Evolutionary conservation across 2,329 filamentous ascomycete species (phyloP).

Genomic region (Metarhizium rileyi): DNA sequence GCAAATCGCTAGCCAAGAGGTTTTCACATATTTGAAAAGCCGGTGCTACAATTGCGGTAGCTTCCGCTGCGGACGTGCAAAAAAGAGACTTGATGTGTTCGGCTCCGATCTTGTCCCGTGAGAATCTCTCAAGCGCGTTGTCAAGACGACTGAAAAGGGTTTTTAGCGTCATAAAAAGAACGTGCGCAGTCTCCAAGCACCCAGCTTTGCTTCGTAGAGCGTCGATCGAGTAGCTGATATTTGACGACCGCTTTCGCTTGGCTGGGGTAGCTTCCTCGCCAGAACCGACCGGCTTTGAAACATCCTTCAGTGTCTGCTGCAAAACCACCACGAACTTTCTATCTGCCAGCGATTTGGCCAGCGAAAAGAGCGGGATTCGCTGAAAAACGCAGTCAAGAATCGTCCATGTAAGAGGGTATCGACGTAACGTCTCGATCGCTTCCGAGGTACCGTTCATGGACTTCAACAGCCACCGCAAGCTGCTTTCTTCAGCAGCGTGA

Average conservation of each 20-base stretch:
- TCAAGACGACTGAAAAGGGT: conserved; percentile 37
- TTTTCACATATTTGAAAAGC: conserved; percentile 35
- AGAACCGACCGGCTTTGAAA: conserved; percentile 26
- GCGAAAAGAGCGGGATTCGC: conserved; percentile 57
- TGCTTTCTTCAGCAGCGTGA: conserved; percentile 45
- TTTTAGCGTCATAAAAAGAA: conserved; percentile 36
- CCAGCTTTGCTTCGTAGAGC: conserved; percentile 28
- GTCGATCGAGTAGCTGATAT: conserved; percentile 27
- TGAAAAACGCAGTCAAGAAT: conserved; percentile 52
- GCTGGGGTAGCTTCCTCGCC: conserved; percentile 16
- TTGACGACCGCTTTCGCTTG: conserved; percentile 37
- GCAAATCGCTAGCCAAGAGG: conserved; percentile 22
- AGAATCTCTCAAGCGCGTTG: conserved; percentile 20
- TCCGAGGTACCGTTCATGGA: conserved; percentile 41
- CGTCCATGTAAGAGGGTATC: conserved; percentile 49
- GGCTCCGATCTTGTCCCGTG: conserved; percentile 40
- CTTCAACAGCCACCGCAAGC: conserved; percentile 54
- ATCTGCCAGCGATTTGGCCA: conserved; percentile 63
- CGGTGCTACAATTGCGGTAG: conserved; percentile 33
- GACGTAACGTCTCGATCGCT: conserved; percentile 41
- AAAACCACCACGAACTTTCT: conserved; percentile 58
- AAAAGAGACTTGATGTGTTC: conserved; percentile 51
- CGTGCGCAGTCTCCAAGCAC: conserved; percentile 37
- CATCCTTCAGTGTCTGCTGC: conserved; percentile 54
- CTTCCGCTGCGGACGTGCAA: conserved; percentile 37